phyloP scores from a whole-genome alignment of 306 rosid species.

The Styphnolobium japonicum region DNA sequence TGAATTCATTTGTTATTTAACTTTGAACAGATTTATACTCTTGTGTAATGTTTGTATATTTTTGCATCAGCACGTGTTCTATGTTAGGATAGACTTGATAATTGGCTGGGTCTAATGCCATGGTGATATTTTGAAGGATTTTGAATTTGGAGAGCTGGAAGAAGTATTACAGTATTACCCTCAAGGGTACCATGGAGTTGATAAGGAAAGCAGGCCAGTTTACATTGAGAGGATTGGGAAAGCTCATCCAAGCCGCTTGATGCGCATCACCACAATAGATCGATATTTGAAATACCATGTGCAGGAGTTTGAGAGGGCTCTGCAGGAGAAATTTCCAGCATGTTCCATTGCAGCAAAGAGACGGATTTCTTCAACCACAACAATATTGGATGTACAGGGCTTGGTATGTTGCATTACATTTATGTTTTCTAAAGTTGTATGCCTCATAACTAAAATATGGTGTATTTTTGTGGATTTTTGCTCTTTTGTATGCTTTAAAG shows the following conservation, averaged over 20 bases:
- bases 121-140: slow-evolving; percentile 53
- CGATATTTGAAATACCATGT: slow-evolving; percentile 79
- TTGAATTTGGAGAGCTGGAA: slow-evolving; percentile 76
- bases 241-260: slow-evolving; percentile 73
- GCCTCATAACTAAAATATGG: neutral
- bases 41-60: neutral
- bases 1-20: neutral
- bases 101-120: slow-evolving; percentile 26
- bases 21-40: neutral
- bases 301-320: slow-evolving; percentile 80
- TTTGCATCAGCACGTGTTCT: neutral
- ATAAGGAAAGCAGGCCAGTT: slow-evolving; percentile 85
- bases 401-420: slow-evolving; percentile 52
- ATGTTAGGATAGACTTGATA: neutral
- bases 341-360: slow-evolving; percentile 77
- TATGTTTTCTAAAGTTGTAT: neutral
- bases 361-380: slow-evolving; percentile 64
- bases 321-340: slow-evolving; percentile 79
- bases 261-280: slow-evolving; percentile 68
- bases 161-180: slow-evolving; percentile 84
- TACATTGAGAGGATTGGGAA: slow-evolving; percentile 83
- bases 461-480: neutral
- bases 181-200: slow-evolving; percentile 90
- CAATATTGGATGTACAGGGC: slow-evolving; percentile 83
- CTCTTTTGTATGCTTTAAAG: neutral